Base-by-base conservation (phyloP, 2,329 filamentous ascomycete species). In the Diaporthe sp. region DNA sequence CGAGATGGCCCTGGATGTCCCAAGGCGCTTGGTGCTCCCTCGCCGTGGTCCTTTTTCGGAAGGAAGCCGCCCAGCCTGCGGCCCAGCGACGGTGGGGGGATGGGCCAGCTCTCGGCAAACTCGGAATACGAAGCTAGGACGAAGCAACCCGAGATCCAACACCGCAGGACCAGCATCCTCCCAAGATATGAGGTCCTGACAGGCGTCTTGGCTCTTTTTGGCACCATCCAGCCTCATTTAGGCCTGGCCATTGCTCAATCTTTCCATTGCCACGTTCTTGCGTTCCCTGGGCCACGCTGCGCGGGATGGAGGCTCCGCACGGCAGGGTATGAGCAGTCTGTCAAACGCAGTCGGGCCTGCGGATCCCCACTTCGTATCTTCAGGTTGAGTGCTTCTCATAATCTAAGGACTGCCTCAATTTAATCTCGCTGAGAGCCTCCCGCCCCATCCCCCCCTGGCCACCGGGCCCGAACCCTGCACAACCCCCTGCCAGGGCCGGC, bases 371-470 rank as follows among this genome's bases (percentile, higher is more conserved):
- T 72, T 72, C 45, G 57, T 72, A 72, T 72, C 57, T 54, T 54
- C 69, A 61, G 30, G 45, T 64, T 54, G 35, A 64, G 33, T 72
- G 69, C 30, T 52, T 64, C n/a, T 64, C 45, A 72, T 72, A 72
- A 61, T 61, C 55, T 67, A 35, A 61, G 64, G 64, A 67, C 45
- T 50, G 64, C 57, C 57, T 72, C 57, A 52, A 67, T 38, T 61
- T 72, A 72, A 72, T 72, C 57, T 72, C 69, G 69, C 69, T 64
- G 47, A 64, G 64, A 40, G 69, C 30, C 69, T 61, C 69, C 69
- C 38, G 55, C 69, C 45, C 45, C 45, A 22, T 25, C 22, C 19
- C 22, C 30, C 30, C 45, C 30, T 33, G 60, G 7, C 61, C 28
- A 33, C 30, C 19, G 45, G 40, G 28, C 42, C 61, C 40, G 42